A percentile compares a stretch with the other conserved stretches of the same genome.
Conservation (phyloP, 2,329 filamentous ascomycete species). For the Fusarium metavorans region DNA sequence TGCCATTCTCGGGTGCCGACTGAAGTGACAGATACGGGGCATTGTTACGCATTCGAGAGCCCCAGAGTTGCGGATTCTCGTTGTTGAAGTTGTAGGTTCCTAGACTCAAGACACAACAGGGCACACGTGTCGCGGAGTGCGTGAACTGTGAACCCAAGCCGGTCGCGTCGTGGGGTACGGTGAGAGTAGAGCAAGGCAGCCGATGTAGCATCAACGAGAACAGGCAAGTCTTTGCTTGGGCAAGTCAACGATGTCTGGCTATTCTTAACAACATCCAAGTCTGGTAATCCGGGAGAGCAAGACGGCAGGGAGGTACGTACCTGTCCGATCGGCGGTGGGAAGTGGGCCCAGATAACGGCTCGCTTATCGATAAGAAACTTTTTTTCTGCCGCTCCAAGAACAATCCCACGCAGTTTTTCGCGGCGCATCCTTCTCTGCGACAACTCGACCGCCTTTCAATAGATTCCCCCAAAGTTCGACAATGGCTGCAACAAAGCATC, state of each 20-base stretch:
- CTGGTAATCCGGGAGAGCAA: conserved; percentile 1
- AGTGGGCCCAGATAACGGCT: conserved; percentile 17
- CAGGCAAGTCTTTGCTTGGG: neutral
- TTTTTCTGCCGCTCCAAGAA: conserved; percentile 32
- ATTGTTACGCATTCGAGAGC: conserved; percentile 25
- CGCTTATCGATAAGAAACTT: conserved; percentile 51
- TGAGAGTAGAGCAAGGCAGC: neutral
- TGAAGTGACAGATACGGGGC: neutral
- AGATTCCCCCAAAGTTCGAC: conserved; percentile 2
- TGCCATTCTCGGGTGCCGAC: neutral
- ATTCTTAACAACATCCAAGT: neutral
- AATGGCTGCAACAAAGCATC: conserved; percentile 58
- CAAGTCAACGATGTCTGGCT: neutral
- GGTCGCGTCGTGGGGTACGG: neutral
- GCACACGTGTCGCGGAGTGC: conserved; percentile 35
- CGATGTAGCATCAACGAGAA: neutral
- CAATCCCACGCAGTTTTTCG: conserved; percentile 40
- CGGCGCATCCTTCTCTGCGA: conserved; percentile 33
- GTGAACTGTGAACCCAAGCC: conserved; percentile 28
- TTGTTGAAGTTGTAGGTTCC: conserved; percentile 14
- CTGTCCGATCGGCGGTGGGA: neutral
- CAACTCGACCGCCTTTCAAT: conserved; percentile 26
- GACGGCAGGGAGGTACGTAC: conserved; percentile 21
- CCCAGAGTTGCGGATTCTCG: neutral
- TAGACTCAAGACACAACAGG: conserved; percentile 27